These are phyloP conservation scores for Boechera stricta DNA, from an alignment of 345 rosid species.

Conservation along the genomic window DNA sequence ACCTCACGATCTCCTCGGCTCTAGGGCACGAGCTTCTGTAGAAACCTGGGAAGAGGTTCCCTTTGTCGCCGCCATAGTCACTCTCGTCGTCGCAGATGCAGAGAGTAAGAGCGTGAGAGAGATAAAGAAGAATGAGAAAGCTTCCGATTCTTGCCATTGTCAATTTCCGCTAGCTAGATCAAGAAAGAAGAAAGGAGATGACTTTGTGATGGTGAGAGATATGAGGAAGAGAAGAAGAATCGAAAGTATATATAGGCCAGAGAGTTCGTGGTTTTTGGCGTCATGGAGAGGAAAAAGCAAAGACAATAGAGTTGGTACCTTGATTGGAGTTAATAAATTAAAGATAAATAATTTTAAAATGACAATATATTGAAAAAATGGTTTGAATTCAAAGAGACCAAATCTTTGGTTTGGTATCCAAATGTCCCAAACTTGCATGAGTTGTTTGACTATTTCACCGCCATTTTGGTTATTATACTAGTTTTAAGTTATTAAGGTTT, in stretches of 20 bases:
- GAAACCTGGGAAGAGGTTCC: constrained; percentile 61
- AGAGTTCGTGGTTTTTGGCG: constrained; percentile 16
- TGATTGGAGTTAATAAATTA: constrained; percentile 4
- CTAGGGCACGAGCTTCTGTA: constrained; percentile 74
- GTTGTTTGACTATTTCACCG: constrained; percentile 35
- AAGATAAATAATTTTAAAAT: neutral
- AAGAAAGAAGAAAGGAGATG: constrained; percentile 24
- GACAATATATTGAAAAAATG: neutral
- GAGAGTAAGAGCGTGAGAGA: constrained; percentile 55
- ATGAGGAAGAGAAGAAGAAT: constrained; percentile 29
- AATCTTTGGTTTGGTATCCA: constrained; percentile 33
- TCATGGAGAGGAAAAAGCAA: constrained; percentile 34
- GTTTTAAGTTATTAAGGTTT: neutral
- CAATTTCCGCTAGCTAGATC: neutral
- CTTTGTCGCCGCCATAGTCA: constrained; percentile 26
- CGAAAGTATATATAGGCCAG: constrained; percentile 32
- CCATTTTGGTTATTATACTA: constrained; percentile 6
- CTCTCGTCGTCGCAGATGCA: constrained; percentile 47
- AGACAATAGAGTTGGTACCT: constrained; percentile 35
- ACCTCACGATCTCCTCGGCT: constrained; percentile 60
- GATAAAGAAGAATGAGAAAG: constrained; percentile 48
- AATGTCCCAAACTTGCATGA: constrained; percentile 30
- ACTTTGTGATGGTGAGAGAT: constrained; percentile 24
- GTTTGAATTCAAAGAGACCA: constrained; percentile 28
- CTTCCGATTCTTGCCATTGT: constrained; percentile 48